Conservation (phyloP, 805 yeast species). For the Yarrowia sp. region DNA sequence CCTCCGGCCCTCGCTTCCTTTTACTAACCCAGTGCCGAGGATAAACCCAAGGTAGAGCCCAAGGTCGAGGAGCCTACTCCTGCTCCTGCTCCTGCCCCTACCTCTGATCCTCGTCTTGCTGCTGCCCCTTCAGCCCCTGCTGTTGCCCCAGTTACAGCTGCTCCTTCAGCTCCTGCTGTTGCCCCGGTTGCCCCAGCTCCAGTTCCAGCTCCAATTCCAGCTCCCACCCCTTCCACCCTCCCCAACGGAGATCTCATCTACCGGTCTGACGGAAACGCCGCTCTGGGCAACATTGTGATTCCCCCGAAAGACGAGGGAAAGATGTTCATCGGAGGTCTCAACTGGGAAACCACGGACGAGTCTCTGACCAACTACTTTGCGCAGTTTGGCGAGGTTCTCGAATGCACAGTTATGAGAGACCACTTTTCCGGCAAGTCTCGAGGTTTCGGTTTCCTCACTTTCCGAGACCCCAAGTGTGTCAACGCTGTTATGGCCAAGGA, state of each 20-base stretch:
- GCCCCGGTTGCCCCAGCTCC: constrained; percentile 8
- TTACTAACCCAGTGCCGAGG: constrained; percentile 37
- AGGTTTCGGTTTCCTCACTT: constrained; percentile 93
- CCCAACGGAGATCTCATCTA: not conserved
- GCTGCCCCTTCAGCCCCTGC: constrained; percentile 27
- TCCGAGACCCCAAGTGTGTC: constrained; percentile 75
- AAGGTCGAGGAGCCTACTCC: constrained; percentile 11
- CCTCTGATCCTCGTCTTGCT: constrained; percentile 29
- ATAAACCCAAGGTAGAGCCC: constrained; percentile 27
- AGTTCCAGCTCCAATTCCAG: not conserved
- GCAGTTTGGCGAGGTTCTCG: constrained; percentile 84
- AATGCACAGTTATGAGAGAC: constrained; percentile 91
- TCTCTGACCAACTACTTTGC: constrained; percentile 75
- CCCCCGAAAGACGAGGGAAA: constrained; percentile 72
- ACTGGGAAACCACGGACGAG: constrained; percentile 96
- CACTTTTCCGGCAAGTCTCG: constrained; percentile 80
- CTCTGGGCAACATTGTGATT: constrained; percentile 45
- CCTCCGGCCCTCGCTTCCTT: not conserved
- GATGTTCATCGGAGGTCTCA: constrained; percentile 94
- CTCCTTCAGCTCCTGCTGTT: constrained; percentile 28
- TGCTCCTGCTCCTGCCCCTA: constrained; percentile 27
- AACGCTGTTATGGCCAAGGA: constrained; percentile 81
- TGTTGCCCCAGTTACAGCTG: constrained; percentile 28
- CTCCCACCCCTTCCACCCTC: not conserved
- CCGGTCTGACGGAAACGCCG: constrained; percentile 14